A percentile compares a stretch with the other conserved stretches of the same genome.
Evolutionary conservation across 2,329 filamentous ascomycete species (phyloP).

Genomic region (Capronia americana): DNA sequence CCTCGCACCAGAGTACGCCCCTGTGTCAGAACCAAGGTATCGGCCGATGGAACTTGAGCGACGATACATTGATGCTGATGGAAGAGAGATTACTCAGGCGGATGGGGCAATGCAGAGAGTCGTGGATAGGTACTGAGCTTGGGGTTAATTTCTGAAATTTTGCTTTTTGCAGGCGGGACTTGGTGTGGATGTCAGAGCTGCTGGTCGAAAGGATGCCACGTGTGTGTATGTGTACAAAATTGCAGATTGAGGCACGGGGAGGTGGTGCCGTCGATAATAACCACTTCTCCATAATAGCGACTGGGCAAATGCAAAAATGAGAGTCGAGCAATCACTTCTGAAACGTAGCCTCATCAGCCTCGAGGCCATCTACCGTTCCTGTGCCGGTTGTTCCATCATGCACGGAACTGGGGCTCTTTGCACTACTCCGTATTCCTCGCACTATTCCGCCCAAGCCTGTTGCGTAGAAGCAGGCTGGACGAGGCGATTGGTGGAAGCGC

Average conservation of each 20-base stretch:
- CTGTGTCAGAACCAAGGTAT: constrained; percentile 36
- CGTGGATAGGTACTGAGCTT: constrained; percentile 36
- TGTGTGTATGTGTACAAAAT: constrained; percentile 18
- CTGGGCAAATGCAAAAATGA: background rate
- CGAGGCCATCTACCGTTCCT: background rate
- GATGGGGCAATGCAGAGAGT: constrained; percentile 29
- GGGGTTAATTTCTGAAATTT: background rate
- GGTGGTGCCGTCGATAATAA: background rate
- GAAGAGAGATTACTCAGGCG: constrained; percentile 33
- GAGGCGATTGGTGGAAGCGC: constrained; percentile 8
- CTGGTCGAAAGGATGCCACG: constrained; percentile 14
- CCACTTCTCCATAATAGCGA: background rate
- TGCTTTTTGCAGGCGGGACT: background rate
- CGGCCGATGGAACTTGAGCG: constrained; percentile 36
- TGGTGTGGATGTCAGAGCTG: constrained; percentile 5
- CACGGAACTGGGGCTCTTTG: background rate
- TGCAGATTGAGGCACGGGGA: background rate
- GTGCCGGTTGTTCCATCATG: constrained; percentile 14
- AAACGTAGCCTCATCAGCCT: constrained; percentile 22
- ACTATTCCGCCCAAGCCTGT: background rate
- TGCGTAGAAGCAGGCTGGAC: constrained; percentile 1
- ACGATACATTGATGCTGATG: constrained; percentile 37
- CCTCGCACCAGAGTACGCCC: constrained; percentile 33
- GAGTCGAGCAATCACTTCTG: constrained; percentile 9
- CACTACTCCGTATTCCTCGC: background rate